Base-by-base conservation (phyloP, 805 yeast genomes). In the Teunomyces kruisii region DNA sequence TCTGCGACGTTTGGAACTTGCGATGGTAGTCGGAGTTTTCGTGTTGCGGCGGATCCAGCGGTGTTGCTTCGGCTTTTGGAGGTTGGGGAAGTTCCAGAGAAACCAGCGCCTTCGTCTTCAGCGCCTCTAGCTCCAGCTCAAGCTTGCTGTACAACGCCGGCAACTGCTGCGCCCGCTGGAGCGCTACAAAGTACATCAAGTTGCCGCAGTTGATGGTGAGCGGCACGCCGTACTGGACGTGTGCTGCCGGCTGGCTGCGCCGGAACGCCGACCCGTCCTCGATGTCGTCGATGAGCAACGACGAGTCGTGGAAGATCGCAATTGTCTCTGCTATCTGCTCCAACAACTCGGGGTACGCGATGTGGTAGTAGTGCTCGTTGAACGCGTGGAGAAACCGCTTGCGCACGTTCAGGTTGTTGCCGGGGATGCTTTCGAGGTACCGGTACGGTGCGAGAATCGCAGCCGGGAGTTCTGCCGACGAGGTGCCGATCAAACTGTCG, bases 201-300 rank as follows among this genome's bases (percentile, higher is more conserved):
- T 87, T 88, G 2, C 95, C 87, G 43, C 90, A 76, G 58, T 91
- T 91, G 44, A 92, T 80, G 3, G 96, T 86, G 56, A 80, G 79
- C 0, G 96, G 89, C 0, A 75, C 62, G 0, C 98, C 98, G 60
- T 68, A 91, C 13, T 84, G 74, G 40, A 78, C 64, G 61, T 91
- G 97, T 0, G 96, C 87, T 4, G 88, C 82, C 1, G 90, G 89
- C 29, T 70, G 63, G 1, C 97, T 97, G 32, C 98, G 64, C 52
- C 98, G 72, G 37, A 81, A 67, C 15, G 64, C 66, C 0, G 96
- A 85, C 32, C 65, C 71, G 61, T 91, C 98, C 59, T 91, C 98
- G 22, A 91, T 86, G 57, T 91, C 98, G 62, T 91, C 98, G 32
- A 91, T 80, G 9, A 67, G 56, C 22, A 68, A 57, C 27, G 30